Evolutionary conservation across 129 eudicot species (phyloP).

Genomic region (Artemisia annua): DNA sequence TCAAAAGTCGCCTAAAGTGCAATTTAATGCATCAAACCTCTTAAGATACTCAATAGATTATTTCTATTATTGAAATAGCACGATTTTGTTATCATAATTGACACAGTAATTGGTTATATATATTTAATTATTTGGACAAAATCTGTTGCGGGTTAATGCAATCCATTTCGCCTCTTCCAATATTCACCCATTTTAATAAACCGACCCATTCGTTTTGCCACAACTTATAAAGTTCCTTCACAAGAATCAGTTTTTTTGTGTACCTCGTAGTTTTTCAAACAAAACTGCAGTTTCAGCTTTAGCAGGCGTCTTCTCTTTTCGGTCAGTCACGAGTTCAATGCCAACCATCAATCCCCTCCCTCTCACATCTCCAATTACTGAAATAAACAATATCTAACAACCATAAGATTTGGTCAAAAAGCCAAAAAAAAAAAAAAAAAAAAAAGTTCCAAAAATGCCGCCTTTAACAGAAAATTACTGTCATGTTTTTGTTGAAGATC

Average conservation of each 20-base stretch:
- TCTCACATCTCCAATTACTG: constrained; percentile 96
- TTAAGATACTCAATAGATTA: background rate
- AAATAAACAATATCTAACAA: background rate
- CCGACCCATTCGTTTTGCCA: background rate
- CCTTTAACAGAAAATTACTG: constrained; percentile 42
- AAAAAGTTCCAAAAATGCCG: background rate
- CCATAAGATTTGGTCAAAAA: constrained; percentile 1
- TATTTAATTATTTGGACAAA: background rate
- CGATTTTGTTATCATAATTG: background rate
- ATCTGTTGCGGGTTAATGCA: background rate
- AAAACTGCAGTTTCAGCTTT: constrained; percentile 86
- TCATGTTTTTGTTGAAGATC: constrained; percentile 77
- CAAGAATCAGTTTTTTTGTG: background rate
- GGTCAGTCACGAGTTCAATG: constrained; percentile 85
- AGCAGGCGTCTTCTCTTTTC: constrained; percentile 86
- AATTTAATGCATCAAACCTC: too few relatives aligned
- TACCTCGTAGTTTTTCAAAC: constrained; percentile 87
- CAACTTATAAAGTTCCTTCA: background rate
- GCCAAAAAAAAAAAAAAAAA: background rate
- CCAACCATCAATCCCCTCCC: constrained; percentile 99
- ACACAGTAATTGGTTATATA: background rate
- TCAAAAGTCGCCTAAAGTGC: too few relatives aligned
- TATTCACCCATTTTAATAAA: too few relatives aligned
- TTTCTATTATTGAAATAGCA: background rate
- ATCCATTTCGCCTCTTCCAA: too few relatives aligned